Percentiles rank a stretch among this genome's conserved stretches.
These are phyloP conservation scores for Obba rivulosa DNA, from an alignment of 768 basidiomycete species.

Conservation along the genomic window DNA sequence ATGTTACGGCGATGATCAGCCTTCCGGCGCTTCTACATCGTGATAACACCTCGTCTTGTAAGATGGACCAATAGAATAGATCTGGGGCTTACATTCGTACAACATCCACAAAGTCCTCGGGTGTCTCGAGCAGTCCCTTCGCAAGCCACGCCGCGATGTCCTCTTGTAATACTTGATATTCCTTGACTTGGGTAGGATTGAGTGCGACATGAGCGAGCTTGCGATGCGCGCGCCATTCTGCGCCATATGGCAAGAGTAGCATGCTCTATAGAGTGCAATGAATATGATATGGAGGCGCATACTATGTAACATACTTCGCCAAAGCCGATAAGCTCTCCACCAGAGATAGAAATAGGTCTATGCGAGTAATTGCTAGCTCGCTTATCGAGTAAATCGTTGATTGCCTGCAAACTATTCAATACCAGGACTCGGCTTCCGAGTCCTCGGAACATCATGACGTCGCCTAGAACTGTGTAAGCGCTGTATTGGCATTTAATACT, in stretches of 20 bases:
- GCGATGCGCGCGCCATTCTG: slow-evolving; percentile 20
- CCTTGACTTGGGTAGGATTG: slow-evolving; percentile 23
- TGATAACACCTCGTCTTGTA: too few relatives aligned
- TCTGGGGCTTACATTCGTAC: slow-evolving; percentile 7
- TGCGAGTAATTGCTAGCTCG: slow-evolving; percentile 25
- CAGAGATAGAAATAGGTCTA: slow-evolving; percentile 28
- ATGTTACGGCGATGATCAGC: slow-evolving; percentile 6
- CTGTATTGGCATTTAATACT: too few relatives aligned
- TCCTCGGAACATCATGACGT: slow-evolving; percentile 24
- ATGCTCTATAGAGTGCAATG: slow-evolving; percentile 15
- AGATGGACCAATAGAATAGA: too few relatives aligned
- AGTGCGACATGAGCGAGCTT: slow-evolving; percentile 27
- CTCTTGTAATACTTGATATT: slow-evolving; percentile 28
- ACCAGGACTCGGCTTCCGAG: slow-evolving; percentile 25
- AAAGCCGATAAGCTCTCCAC: slow-evolving; percentile 30
- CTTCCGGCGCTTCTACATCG: not conserved
- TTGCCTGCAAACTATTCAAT: slow-evolving; percentile 22
- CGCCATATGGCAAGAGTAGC: slow-evolving; percentile 18
- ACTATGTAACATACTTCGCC: slow-evolving; percentile 5
- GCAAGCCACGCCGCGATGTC: slow-evolving; percentile 16
- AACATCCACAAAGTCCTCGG: slow-evolving; percentile 5
- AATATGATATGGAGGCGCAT: not conserved
- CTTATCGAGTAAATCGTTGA: slow-evolving; percentile 26
- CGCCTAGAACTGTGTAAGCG: slow-evolving; percentile 12
- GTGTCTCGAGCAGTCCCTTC: slow-evolving; percentile 3